Percentiles rank a stretch among this genome's conserved stretches.
These are phyloP conservation scores for Zoysia matrella DNA, from an alignment of 202 grass and related monocot species.

Conservation along the genomic window DNA sequence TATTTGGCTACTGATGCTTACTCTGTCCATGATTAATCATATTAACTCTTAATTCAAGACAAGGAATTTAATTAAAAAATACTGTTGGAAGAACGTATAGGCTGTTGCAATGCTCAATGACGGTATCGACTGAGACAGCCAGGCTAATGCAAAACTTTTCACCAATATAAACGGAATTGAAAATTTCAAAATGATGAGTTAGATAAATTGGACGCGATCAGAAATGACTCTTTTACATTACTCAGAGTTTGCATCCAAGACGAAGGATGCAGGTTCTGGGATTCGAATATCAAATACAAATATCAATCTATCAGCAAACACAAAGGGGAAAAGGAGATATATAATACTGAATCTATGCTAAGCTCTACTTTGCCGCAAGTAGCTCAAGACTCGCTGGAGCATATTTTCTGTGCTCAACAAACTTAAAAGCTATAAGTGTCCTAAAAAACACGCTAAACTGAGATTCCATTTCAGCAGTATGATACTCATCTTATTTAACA, in stretches of 20 bases:
- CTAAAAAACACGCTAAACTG: conserved; percentile 27
- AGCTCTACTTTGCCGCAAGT: conserved; percentile 29
- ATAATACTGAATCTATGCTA: conserved; percentile 17
- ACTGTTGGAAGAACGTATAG: too few relatives aligned
- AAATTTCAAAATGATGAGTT: not conserved
- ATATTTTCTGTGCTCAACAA: conserved; percentile 41
- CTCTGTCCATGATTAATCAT: not conserved
- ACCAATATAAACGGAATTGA: not conserved
- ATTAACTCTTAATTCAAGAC: too few relatives aligned
- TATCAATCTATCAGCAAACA: conserved; percentile 31
- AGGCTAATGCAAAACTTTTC: too few relatives aligned
- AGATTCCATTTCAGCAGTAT: conserved; percentile 9
- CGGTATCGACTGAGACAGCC: not conserved
- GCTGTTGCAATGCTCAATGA: not conserved
- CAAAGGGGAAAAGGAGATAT: not conserved
- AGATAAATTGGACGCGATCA: not conserved
- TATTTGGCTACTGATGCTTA: not conserved
- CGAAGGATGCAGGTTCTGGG: not conserved
- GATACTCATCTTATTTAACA: conserved; percentile 45
- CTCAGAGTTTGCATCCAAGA: conserved; percentile 19
- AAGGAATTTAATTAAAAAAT: too few relatives aligned
- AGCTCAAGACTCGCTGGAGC: conserved; percentile 22
- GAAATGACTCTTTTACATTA: not conserved
- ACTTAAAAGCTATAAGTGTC: conserved; percentile 26
- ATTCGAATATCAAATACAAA: conserved; percentile 19